Conservation (phyloP, 768 basidiomycete genomes). For the Trametes maxima region DNA sequence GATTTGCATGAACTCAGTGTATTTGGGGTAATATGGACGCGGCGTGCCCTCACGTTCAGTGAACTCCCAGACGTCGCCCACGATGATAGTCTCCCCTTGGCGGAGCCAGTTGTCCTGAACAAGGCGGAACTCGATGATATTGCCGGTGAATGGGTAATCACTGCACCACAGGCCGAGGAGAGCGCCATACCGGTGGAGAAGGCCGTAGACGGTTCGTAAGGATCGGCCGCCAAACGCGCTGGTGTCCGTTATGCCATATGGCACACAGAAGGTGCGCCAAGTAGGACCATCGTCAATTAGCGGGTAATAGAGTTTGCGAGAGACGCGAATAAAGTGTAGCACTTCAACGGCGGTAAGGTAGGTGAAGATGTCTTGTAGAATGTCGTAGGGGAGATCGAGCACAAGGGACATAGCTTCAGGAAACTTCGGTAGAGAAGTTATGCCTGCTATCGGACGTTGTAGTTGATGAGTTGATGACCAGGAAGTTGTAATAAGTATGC, state of each 20-base stretch:
- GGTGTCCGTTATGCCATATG: conserved; percentile 21
- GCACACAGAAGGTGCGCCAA: conserved; percentile 23
- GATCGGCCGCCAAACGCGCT: conserved; percentile 10
- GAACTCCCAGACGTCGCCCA: conserved; percentile 30
- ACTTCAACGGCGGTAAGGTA: conserved; percentile 22
- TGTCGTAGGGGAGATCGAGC: conserved; percentile 27
- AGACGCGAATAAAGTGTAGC: conserved; percentile 11
- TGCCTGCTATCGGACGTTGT: neutral
- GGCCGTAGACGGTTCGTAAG: conserved; percentile 25
- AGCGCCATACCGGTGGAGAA: conserved; percentile 28
- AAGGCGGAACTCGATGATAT: conserved; percentile 29
- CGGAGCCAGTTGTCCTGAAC: conserved; percentile 16
- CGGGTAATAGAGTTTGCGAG: conserved; percentile 15
- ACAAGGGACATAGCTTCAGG: neutral
- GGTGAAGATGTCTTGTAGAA: conserved; percentile 20
- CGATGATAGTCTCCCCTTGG: conserved; percentile 17
- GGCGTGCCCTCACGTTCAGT: neutral
- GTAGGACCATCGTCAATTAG: conserved; percentile 21
- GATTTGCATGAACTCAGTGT: conserved; percentile 21
- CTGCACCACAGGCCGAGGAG: conserved; percentile 31
- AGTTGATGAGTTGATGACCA: neutral
- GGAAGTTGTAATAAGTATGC: neutral
- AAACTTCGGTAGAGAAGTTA: neutral
- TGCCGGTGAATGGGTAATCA: conserved; percentile 27
- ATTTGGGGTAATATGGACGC: conserved; percentile 3